Base-by-base conservation (phyloP, 768 basidiomycete species). In the Rhodosporidiobolus sp. region DNA sequence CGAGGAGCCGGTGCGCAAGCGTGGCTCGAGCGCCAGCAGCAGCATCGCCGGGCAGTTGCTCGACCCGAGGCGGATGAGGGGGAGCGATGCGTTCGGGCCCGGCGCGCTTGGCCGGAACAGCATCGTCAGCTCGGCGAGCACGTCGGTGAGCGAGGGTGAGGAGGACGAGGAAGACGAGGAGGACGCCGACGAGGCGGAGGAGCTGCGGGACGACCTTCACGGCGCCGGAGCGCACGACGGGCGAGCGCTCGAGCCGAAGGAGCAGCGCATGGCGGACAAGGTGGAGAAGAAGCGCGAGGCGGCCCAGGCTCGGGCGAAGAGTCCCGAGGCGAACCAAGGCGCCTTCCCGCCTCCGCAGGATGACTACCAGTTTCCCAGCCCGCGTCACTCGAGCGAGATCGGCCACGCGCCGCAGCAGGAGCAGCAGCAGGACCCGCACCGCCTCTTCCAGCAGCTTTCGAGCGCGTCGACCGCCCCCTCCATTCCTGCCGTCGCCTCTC, bases 321-420 rank as follows among this genome's bases (percentile, higher is more conserved):
- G 30, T 38, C 38, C 45, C 35, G 58, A 59, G 22, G 58, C 38
- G 45, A 38, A 28, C 43, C 59, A 48, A 17, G 59, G 63, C 10
- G 63, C 65, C 19, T 73, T 73, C 56, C 72, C 74, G 28, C 58
- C 67, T 5, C 72, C 77, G 4, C 34, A 62, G n/a, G 48, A 34
- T 12, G 74, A 55, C 11, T 75, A 75, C 45, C 63, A 69, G 59
- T 75, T 75, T 53, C 73, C 73, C 20, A 30, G 53, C 9, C 70
- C 70, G 34, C 62, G 34, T 3, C 34, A 52, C 48, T 17, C 46
- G 61, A 16, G 8, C 24, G 49, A 50, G 56, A 0, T 54, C 11
- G n/a, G 10, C 6, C 12, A 1, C 24, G 17, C 30, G 6, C 16
- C 7, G 45, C 8, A 19, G 8, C 6, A 43, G 20, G 43, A 35